A percentile compares a stretch with the other conserved stretches of the same genome.
These are phyloP conservation scores for Rhodofomes roseus DNA, from an alignment of 1,284 basidiomycete genomes.

Conservation along the genomic window DNA sequence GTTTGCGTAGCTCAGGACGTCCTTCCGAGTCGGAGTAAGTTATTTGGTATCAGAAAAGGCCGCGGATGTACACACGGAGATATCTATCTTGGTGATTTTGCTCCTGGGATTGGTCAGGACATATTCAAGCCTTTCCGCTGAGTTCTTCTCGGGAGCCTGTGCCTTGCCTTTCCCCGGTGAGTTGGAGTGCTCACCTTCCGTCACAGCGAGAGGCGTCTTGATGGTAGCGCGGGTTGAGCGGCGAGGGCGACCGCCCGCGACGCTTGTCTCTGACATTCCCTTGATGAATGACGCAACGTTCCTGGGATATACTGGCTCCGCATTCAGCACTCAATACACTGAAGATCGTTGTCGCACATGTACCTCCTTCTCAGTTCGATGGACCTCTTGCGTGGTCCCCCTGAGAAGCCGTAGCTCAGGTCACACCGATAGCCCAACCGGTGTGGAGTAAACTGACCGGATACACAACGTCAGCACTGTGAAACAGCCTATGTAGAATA, in stretches of 20 bases:
- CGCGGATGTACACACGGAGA: conserved; percentile 40
- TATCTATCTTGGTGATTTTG: conserved; percentile 44
- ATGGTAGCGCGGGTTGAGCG: conserved; percentile 12
- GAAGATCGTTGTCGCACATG: background rate
- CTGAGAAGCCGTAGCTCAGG: no score
- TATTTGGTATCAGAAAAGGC: background rate
- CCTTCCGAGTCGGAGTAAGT: conserved; percentile 30
- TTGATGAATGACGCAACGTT: background rate
- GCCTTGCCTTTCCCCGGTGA: conserved; percentile 14
- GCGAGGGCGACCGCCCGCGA: conserved; percentile 10
- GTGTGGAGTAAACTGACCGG: no score
- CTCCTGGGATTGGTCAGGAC: conserved; percentile 50
- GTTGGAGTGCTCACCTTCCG: background rate
- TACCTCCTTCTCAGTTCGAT: background rate
- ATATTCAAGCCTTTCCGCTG: conserved; percentile 18
- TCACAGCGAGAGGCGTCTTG: conserved; percentile 5
- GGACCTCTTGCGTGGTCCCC: no score
- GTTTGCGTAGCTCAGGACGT: conserved; percentile 45
- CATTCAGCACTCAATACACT: background rate
- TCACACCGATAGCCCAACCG: no score
- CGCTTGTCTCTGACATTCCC: conserved; percentile 4
- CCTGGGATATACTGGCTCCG: background rate
- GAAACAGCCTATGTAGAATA: no score
- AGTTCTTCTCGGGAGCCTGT: conserved; percentile 11
- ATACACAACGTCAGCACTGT: no score